Conservation (phyloP, 2,329 filamentous ascomycete species). For the Xylariaceae sp. region DNA sequence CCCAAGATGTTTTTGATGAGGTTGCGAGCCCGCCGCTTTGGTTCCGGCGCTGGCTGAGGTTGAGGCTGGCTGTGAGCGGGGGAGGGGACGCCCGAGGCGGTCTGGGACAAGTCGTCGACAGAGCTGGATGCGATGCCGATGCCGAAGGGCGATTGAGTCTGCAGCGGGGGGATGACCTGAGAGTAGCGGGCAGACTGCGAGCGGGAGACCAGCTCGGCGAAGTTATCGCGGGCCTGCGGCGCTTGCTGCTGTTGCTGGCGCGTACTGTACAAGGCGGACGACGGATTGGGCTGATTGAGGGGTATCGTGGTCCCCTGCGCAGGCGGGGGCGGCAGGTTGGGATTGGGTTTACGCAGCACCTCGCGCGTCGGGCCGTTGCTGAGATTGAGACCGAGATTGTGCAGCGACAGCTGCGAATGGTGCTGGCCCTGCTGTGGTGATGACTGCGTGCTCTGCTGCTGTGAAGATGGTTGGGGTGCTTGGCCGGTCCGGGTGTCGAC, state of each 20-base stretch:
- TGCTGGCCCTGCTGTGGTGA: conserved; percentile 18
- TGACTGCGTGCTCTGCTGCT: conserved; percentile 7
- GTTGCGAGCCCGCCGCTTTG: conserved; percentile 51
- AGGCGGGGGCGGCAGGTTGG: conserved; percentile 25
- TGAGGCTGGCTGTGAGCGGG: conserved; percentile 21
- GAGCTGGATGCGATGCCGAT: conserved; percentile 38
- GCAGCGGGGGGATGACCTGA: conserved; percentile 33
- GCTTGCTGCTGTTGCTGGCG: conserved; percentile 19
- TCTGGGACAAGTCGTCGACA: conserved; percentile 40
- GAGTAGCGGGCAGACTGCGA: conserved; percentile 53
- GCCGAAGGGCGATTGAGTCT: conserved; percentile 35
- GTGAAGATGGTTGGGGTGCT: conserved; percentile 25
- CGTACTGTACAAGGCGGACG: conserved; percentile 14
- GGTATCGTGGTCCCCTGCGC: conserved; percentile 31
- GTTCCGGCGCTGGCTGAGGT: conserved; percentile 34
- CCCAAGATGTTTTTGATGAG: conserved; percentile 55
- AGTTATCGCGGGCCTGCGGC: conserved; percentile 41
- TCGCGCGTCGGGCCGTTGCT: conserved; percentile 28
- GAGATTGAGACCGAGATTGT: conserved; percentile 1
- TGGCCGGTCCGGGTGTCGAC: conserved; percentile 16
- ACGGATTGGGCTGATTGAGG: conserved; percentile 38
- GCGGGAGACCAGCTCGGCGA: conserved; percentile 47
- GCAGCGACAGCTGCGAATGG: conserved; percentile 25
- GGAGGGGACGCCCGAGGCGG: conserved; percentile 23
- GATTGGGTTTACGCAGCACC: conserved; percentile 24